Conservation (phyloP, 345 rosid genomes). For the Brassica juncea region DNA sequence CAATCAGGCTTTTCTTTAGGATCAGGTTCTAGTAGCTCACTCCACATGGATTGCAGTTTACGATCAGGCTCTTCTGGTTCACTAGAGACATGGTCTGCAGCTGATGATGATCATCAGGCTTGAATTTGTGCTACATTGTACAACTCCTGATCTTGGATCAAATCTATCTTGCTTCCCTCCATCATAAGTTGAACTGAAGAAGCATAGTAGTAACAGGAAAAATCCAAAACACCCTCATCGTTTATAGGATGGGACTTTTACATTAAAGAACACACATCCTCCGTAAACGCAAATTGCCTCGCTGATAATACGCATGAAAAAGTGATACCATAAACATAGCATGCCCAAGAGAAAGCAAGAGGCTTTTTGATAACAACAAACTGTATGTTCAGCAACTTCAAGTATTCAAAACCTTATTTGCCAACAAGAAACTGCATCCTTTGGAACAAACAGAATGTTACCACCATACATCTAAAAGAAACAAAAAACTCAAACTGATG, state of each 20-base stretch:
- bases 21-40: conserved; percentile 3
- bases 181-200: too few relatives aligned
- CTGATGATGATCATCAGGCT: too few relatives aligned
- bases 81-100: too few relatives aligned
- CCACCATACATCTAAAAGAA: background rate
- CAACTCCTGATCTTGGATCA: too few relatives aligned
- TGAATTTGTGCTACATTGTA: too few relatives aligned
- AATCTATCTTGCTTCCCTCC: too few relatives aligned
- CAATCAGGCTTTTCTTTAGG: background rate
- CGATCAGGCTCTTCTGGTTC: background rate
- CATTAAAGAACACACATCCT: too few relatives aligned
- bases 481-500: conserved; percentile 16
- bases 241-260: too few relatives aligned
- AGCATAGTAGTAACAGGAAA: too few relatives aligned
- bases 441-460: background rate
- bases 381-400: conserved; percentile 35
- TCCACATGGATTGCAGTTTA: background rate
- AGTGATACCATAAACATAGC: background rate
- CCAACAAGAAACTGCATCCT: conserved; percentile 34
- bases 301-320: too few relatives aligned
- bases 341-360: conserved; percentile 11
- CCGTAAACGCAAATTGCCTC: too few relatives aligned
- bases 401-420: conserved; percentile 16
- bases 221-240: too few relatives aligned
- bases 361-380: conserved; percentile 12